phyloP scores from a whole-genome alignment of 345 rosid species.

The Balakata baccata region DNA sequence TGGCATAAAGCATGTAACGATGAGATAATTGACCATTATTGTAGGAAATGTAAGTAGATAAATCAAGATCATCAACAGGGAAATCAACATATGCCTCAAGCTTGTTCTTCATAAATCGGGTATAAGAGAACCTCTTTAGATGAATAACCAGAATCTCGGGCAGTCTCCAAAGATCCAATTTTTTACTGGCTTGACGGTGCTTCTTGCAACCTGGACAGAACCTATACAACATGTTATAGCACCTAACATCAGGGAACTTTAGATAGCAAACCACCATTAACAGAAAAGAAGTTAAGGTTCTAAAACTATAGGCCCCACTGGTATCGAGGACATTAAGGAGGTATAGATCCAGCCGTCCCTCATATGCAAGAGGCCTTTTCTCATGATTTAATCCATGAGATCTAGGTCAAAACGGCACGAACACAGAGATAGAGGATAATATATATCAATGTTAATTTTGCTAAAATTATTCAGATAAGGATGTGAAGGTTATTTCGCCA shows the following conservation, averaged over 20 bases:
- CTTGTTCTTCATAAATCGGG: conserved; percentile 80
- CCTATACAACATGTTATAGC: conserved; percentile 42
- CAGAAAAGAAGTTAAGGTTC: conserved; percentile 7
- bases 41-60: conserved; percentile 63
- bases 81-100: conserved; percentile 90
- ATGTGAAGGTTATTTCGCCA: too few relatives aligned
- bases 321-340: background rate
- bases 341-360: background rate
- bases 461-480: background rate
- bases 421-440: background rate
- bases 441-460: background rate
- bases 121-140: conserved; percentile 90
- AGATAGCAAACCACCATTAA: conserved; percentile 3
- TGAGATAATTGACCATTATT: conserved; percentile 48
- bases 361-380: background rate
- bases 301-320: background rate
- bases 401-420: too few relatives aligned
- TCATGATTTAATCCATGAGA: background rate
- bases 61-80: conserved; percentile 83
- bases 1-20: conserved; percentile 84
- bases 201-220: conserved; percentile 90
- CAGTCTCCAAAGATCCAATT: conserved; percentile 93
- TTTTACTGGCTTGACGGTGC: conserved; percentile 87
- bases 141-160: conserved; percentile 94
- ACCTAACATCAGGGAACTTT: conserved; percentile 14